Percentiles rank a stretch among this genome's conserved stretches.
These are phyloP conservation scores for Coemansia erecta DNA, from an alignment of 192 early-diverging fungal species.

Conservation along the genomic window DNA sequence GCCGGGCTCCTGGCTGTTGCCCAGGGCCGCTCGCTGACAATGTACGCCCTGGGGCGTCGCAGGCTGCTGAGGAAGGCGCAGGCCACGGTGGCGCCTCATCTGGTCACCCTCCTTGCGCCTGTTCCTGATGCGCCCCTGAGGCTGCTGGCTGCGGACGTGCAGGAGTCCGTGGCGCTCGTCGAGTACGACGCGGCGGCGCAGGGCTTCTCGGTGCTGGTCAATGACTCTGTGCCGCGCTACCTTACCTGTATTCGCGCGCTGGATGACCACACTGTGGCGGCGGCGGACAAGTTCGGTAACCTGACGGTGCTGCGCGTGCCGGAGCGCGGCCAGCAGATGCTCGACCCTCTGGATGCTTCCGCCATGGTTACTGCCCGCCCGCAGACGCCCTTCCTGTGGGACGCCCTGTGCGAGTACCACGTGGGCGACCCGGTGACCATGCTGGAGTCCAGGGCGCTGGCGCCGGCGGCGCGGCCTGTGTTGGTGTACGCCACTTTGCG, in stretches of 20 bases:
- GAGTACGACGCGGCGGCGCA: constrained; percentile 72
- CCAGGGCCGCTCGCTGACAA: constrained; percentile 78
- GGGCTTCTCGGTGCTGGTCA: constrained; percentile 86
- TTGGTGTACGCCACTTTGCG: constrained; percentile 85
- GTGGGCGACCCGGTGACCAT: constrained; percentile 87
- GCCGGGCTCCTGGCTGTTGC: constrained; percentile 87
- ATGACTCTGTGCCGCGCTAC: constrained; percentile 88
- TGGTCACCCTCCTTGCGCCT: constrained; percentile 66
- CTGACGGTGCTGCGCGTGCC: constrained; percentile 77
- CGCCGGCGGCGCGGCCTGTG: constrained; percentile 83
- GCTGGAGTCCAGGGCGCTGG: constrained; percentile 71
- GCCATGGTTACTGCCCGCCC: constrained; percentile 78
- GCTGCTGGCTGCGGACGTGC: constrained; percentile 82
- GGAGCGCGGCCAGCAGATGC: constrained; percentile 58
- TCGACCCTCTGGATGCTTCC: constrained; percentile 73
- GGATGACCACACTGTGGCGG: constrained; percentile 88
- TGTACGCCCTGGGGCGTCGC: constrained; percentile 91
- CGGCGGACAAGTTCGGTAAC: constrained; percentile 98
- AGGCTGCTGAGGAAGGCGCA: constrained; percentile 91
- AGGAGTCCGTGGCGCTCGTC: constrained; percentile 83
- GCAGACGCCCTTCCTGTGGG: constrained; percentile 73
- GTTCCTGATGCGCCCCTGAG: constrained; percentile 66
- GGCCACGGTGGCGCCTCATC: constrained; percentile 58
- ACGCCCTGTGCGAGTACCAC: constrained; percentile 74
- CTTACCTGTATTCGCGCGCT: constrained; percentile 69